Evolutionary conservation across 2,329 filamentous ascomycete species (phyloP).

Genomic region (Aureobasidium mangrovei): DNA sequence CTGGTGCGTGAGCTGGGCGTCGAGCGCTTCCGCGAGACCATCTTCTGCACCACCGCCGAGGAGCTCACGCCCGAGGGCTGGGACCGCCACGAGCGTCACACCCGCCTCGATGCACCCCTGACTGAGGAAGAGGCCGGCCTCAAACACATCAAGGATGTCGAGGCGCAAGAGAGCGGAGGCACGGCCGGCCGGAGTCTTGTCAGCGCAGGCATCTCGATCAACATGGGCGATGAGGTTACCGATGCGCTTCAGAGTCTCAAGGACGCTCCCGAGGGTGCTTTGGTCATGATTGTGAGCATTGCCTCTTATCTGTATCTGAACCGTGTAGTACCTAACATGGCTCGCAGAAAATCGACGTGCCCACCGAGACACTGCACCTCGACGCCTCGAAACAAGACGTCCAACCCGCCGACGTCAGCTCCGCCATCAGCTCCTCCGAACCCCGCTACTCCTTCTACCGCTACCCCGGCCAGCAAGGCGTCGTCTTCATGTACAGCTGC

Average conservation of each 20-base stretch:
- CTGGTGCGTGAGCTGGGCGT: conserved; percentile 67
- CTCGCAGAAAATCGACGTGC: conserved; percentile 59
- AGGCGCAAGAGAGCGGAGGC: conserved; percentile 65
- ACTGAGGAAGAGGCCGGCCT: conserved; percentile 69
- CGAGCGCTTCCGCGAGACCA: conserved; percentile 67
- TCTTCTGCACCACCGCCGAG: conserved; percentile 61
- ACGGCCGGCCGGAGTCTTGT: conserved; percentile 48
- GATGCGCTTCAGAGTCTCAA: conserved; percentile 54
- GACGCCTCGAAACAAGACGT: conserved; percentile 45
- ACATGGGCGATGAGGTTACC: conserved; percentile 54
- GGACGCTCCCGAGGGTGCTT: conserved; percentile 39
- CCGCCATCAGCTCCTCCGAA: conserved; percentile 55
- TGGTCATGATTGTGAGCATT: conserved; percentile 56
- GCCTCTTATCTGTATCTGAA: conserved; percentile 1
- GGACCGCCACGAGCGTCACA: conserved; percentile 62
- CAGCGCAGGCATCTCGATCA: conserved; percentile 40
- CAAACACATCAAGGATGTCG: conserved; percentile 63
- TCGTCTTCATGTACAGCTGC: conserved; percentile 79
- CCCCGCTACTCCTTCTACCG: conserved; percentile 74
- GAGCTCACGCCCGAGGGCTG: conserved; percentile 66
- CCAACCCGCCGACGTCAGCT: conserved; percentile 50
- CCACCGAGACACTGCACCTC: conserved; percentile 61
- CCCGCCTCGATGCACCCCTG: conserved; percentile 53
- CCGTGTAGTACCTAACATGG: not conserved
- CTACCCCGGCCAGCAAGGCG: conserved; percentile 48